Conservation (phyloP, 371 early-diverging fungal genomes). For the Apophysomyces sp. region DNA sequence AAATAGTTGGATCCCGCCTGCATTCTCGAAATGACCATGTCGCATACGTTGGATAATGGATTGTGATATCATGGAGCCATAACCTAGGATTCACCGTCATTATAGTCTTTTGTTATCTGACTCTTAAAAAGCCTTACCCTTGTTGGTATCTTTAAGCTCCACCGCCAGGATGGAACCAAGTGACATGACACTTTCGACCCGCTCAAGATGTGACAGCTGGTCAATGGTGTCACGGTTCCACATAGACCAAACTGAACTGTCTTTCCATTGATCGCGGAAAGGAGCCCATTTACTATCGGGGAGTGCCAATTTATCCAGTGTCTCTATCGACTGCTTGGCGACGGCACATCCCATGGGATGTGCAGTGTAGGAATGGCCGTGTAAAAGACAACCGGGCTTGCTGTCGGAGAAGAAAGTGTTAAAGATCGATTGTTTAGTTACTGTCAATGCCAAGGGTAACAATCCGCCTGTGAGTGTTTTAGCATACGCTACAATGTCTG, state of each 20-base stretch:
- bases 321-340: constrained; percentile 61
- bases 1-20: constrained; percentile 49
- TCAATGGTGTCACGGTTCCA: constrained; percentile 54
- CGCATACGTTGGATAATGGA: constrained; percentile 51
- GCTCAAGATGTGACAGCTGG: constrained; percentile 49
- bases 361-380: constrained; percentile 87
- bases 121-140: constrained; percentile 11
- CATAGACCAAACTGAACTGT: constrained; percentile 50
- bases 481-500: constrained; percentile 81
- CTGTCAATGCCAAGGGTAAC: constrained; percentile 71
- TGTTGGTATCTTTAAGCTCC: constrained; percentile 56
- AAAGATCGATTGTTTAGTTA: constrained; percentile 68
- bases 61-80: constrained; percentile 54
- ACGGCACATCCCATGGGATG: constrained; percentile 83
- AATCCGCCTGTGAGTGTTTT: constrained; percentile 82
- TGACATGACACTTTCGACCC: constrained; percentile 71
- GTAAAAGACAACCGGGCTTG: constrained; percentile 74
- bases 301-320: constrained; percentile 44
- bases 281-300: constrained; percentile 21
- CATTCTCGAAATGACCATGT: constrained; percentile 32
- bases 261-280: constrained; percentile 49
- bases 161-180: constrained; percentile 76
- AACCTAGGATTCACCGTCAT: constrained; percentile 34
- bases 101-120: background rate
- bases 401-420: constrained; percentile 62